A percentile compares a stretch with the other conserved stretches of the same genome.
phyloP scores from a whole-genome alignment of 352 stramenopile genomes.

The Globisporangium irregulare region DNA sequence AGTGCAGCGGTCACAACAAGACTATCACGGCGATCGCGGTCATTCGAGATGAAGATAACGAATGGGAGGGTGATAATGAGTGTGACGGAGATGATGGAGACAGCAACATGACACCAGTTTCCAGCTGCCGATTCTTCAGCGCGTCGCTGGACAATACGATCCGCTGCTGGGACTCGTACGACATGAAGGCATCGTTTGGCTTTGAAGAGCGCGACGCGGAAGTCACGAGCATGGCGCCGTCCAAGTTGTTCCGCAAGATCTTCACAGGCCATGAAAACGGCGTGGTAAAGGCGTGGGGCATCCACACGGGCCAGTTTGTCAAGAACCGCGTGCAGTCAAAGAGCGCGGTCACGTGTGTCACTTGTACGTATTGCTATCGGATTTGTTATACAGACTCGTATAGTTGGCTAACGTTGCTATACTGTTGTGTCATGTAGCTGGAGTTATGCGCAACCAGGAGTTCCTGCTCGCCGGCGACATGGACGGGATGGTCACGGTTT shows the following conservation, averaged over 20 bases:
- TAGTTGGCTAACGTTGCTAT: neutral
- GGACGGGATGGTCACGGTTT: conserved; percentile 49
- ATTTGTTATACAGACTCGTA: neutral
- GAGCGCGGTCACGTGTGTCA: conserved; percentile 47
- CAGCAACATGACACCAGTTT: conserved; percentile 4
- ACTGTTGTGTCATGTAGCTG: conserved; percentile 21
- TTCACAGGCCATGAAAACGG: conserved; percentile 62
- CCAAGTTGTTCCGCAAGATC: conserved; percentile 48
- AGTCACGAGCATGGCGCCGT: conserved; percentile 54
- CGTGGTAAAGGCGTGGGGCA: conserved; percentile 59
- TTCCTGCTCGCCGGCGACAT: conserved; percentile 50
- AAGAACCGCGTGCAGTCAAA: conserved; percentile 23
- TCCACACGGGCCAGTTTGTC: conserved; percentile 52
- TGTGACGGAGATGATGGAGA: conserved; percentile 15
- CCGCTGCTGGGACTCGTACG: conserved; percentile 72
- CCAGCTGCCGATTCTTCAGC: conserved; percentile 51
- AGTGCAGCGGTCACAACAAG: conserved; percentile 51
- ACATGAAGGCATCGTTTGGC: conserved; percentile 54
- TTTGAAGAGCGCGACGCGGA: conserved; percentile 71
- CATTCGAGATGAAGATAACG: conserved; percentile 24
- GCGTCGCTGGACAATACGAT: conserved; percentile 69
- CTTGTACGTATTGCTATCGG: conserved; percentile 22
- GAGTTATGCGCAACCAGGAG: conserved; percentile 53
- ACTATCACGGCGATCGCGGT: conserved; percentile 45
- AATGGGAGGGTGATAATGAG: conserved; percentile 11